Evolutionary conservation across 1,139 yeast species (phyloP), one percentile per base, ranked within the genome.

Genomic region (Lodderomyces metapsilosis): DNA sequence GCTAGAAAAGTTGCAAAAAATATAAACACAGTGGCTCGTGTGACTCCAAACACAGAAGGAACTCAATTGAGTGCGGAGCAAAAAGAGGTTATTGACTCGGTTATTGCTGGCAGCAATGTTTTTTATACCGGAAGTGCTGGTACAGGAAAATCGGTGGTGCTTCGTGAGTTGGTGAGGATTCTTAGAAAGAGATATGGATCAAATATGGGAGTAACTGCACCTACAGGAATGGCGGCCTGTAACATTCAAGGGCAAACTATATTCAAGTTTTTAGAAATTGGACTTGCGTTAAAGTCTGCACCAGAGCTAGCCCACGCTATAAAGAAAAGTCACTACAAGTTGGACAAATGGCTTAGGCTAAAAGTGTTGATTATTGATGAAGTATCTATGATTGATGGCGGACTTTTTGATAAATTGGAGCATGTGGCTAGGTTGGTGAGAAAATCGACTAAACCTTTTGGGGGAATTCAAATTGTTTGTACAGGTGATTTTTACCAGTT

Each of bases 191-290:
- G 51, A 17, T 59, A 64, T 50, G 54, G 61, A 2, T 68, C 68
- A 9, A 62, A 69, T 1, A 84, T 89, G 2, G 96, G 92, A 0
- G 80, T 89, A 2, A 85, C 95, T 1, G 97, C 97, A 0, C 86
- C 96, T 0, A 88, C 96, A 0, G 98, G 97, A 1, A 64, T 89
- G 51, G 97, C 97, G 0, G 96, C 96, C 0, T 79, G 87, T 34
- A 88, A 85, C 53, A 82, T 89, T 52, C 92, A 89, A 1, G 97
- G 97, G 13, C 76, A 74, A 28, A 89, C 97, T 0, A 65, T 89
- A 28, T 92, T 88, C 57, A 72, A 84, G 49, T 87, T 82, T 66
- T 74, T 91, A 1, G 88, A 92, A 1, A 74, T 88, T 41, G 96
- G 96, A 0, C 59, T 87, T 15, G 96, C 91, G 5, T 63, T 63